phyloP scores from a whole-genome alignment of 306 rosid species.

The Acacia acuminata region DNA sequence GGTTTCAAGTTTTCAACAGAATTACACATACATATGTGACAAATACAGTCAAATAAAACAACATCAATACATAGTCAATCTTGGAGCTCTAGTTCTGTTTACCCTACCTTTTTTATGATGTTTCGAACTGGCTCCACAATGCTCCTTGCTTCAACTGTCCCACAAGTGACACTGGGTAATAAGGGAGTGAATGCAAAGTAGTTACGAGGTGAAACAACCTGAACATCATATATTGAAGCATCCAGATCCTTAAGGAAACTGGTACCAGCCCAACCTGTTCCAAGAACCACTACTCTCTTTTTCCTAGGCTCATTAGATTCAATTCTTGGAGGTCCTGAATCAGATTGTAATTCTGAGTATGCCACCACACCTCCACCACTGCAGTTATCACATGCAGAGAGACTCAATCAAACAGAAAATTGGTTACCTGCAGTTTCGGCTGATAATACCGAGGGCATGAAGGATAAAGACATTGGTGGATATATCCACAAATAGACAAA shows the following conservation, averaged over 20 bases:
- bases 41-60: conserved; percentile 2
- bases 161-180: conserved; percentile 92
- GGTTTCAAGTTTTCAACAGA: conserved; percentile 19
- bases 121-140: conserved; percentile 89
- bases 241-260: conserved; percentile 89
- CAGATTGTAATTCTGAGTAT: conserved; percentile 71
- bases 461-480: conserved; percentile 6
- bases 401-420: conserved; percentile 14
- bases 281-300: conserved; percentile 91
- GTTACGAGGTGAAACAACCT: conserved; percentile 89
- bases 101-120: conserved; percentile 75
- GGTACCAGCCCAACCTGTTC: conserved; percentile 98
- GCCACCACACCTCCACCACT: conserved; percentile 89
- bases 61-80: conserved; percentile 2
- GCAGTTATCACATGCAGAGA: conserved; percentile 36
- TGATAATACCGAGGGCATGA: conserved; percentile 24
- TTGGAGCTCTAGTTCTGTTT: conserved; percentile 17
- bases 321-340: conserved; percentile 34
- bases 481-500: background rate
- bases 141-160: conserved; percentile 98
- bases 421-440: background rate
- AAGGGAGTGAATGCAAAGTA: conserved; percentile 96
- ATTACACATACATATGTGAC: conserved; percentile 11
- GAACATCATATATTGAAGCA: conserved; percentile 73
- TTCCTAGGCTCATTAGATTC: conserved; percentile 40